Evolutionary conservation across 257 asterid genomes (phyloP).

Genomic region (Ligustrum vulgare): DNA sequence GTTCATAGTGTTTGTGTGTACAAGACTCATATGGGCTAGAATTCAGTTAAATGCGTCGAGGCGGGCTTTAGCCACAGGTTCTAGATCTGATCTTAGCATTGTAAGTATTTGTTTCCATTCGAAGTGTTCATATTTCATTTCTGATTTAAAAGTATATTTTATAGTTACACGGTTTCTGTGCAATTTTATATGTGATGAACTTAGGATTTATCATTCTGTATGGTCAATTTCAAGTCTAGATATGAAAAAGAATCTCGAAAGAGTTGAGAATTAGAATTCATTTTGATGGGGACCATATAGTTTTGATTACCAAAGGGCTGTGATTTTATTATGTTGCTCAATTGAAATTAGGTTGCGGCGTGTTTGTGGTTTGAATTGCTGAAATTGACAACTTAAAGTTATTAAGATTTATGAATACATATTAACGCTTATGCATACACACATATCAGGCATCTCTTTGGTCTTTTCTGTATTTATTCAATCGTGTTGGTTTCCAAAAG

Average conservation of each 20-base stretch:
- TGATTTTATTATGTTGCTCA: not conserved
- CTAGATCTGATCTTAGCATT: slow-evolving; percentile 68
- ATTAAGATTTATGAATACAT: not conserved
- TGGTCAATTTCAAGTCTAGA: not conserved
- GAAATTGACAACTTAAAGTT: slow-evolving; percentile 3
- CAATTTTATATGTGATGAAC: not conserved
- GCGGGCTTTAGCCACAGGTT: slow-evolving; percentile 42
- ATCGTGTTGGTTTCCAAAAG: slow-evolving; percentile 11
- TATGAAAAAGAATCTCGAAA: slow-evolving; percentile 18
- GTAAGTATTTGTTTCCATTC: slow-evolving; percentile 45
- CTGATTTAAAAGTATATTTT: slow-evolving; percentile 20
- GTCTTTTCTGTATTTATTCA: slow-evolving; percentile 31
- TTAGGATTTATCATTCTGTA: not conserved
- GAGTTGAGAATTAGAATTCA: not conserved
- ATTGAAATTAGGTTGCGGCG: not conserved
- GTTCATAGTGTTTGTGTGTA: slow-evolving; percentile 81
- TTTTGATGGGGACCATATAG: not conserved
- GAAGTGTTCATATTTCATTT: not conserved
- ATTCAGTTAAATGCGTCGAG: slow-evolving; percentile 57
- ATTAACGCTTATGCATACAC: too few species aligned
- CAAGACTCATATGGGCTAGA: slow-evolving; percentile 84
- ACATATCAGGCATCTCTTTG: not conserved
- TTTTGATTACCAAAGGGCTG: not conserved
- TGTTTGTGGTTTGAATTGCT: slow-evolving; percentile 18
- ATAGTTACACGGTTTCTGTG: slow-evolving; percentile 5